Percentiles rank a stretch among this genome's conserved stretches.
phyloP scores from a whole-genome alignment of 1,139 yeast genomes.

The Barnettozyma hawaiiensis region DNA sequence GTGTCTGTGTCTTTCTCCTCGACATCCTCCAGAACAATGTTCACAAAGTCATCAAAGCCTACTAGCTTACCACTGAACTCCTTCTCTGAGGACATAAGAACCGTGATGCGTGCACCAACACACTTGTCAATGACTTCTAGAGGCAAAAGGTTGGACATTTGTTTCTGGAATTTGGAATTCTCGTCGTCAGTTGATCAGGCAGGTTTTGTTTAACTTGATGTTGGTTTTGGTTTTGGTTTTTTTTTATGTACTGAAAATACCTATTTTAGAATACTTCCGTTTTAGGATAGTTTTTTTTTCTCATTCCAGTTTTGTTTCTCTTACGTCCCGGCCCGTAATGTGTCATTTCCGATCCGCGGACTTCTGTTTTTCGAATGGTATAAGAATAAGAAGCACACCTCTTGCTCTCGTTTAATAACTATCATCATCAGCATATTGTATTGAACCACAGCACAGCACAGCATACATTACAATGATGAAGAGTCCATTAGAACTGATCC shows the following conservation, averaged over 20 bases:
- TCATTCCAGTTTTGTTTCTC: no score
- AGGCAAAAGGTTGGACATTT: conserved; percentile 42
- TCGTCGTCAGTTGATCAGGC: background rate
- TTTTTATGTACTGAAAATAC: background rate
- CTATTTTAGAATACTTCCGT: background rate
- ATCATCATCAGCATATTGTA: no score
- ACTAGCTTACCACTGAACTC: conserved; percentile 83
- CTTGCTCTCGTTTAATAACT: no score
- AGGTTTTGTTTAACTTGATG: no score
- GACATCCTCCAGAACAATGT: conserved; percentile 82
- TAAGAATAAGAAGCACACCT: no score
- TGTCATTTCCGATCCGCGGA: no score
- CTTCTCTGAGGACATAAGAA: conserved; percentile 64
- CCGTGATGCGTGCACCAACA: conserved; percentile 75
- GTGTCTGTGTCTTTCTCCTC: conserved; percentile 47
- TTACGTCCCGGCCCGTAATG: no score
- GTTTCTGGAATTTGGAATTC: background rate
- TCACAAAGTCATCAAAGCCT: conserved; percentile 95
- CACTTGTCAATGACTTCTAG: conserved; percentile 85
- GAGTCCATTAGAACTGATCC: background rate
- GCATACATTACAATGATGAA: no score
- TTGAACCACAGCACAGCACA: no score
- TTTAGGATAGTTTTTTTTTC: background rate
- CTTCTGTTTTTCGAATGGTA: no score
- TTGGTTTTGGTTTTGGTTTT: background rate